Evolutionary conservation across 352 stramenopile genomes (phyloP).

Genomic region (Globisporangium spiculum): DNA sequence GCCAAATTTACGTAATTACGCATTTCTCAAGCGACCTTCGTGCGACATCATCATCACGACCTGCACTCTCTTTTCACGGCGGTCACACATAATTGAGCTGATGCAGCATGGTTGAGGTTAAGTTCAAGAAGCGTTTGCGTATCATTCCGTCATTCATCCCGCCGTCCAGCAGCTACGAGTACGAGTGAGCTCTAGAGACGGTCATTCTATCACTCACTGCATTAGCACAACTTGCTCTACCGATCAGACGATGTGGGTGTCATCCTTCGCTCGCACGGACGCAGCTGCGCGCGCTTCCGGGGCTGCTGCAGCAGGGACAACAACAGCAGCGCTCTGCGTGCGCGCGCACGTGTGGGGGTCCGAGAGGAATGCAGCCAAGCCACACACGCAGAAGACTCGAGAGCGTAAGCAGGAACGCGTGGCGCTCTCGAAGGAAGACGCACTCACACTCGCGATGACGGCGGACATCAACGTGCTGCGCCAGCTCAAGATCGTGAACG

Average conservation of each 20-base stretch:
- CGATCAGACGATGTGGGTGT: constrained; percentile 43
- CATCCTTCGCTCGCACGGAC: constrained; percentile 35
- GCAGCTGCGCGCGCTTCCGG: neutral
- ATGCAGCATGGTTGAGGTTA: constrained; percentile 9
- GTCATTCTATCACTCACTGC: neutral
- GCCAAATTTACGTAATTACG: constrained; percentile 15
- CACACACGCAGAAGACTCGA: neutral
- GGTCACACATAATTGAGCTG: neutral
- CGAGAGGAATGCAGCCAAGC: neutral
- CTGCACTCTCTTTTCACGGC: neutral
- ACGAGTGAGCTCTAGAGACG: neutral
- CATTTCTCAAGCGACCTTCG: constrained; percentile 11
- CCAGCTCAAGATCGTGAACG: constrained; percentile 40
- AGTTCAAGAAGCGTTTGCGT: constrained; percentile 27
- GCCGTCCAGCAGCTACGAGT: neutral
- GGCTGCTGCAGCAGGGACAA: neutral
- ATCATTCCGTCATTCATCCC: constrained; percentile 21
- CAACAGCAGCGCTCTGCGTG: constrained; percentile 14
- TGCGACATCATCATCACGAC: neutral
- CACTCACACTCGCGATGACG: constrained; percentile 35
- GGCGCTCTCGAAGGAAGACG: constrained; percentile 20
- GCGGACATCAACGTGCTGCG: constrained; percentile 39
- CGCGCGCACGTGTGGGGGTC: constrained; percentile 35
- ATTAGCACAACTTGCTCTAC: neutral
- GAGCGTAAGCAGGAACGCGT: neutral